Percentiles rank a stretch among this genome's conserved stretches.
Evolutionary conservation across 495 filamentous ascomycete genomes (phyloP).

Genomic region (Aspergillus incahuasiensis): DNA sequence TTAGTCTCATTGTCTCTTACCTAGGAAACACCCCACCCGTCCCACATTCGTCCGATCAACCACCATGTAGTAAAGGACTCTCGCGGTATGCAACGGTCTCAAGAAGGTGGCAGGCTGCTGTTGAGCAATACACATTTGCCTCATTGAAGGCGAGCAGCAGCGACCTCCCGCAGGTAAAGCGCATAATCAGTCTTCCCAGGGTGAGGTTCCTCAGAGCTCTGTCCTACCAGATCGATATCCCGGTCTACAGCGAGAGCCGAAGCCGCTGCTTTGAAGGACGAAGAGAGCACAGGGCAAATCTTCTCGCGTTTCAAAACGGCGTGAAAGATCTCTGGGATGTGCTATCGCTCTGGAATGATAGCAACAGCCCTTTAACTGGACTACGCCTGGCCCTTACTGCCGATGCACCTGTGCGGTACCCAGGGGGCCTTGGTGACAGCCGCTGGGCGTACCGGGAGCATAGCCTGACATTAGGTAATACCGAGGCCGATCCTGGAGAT

Average conservation of each 20-base stretch:
- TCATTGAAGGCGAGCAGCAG: not conserved
- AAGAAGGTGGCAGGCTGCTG: constrained; percentile 1
- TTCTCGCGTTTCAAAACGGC: no score
- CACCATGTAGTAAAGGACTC: constrained; percentile 15
- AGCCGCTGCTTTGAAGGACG: not conserved
- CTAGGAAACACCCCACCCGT: no score
- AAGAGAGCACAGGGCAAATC: not conserved
- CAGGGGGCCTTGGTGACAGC: no score
- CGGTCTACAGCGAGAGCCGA: not conserved
- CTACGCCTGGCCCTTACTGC: not conserved
- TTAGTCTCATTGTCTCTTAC: no score
- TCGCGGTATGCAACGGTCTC: constrained; percentile 9
- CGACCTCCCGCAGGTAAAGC: not conserved
- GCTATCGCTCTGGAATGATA: not conserved
- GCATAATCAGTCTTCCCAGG: not conserved
- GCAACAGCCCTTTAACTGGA: not conserved
- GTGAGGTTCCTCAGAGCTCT: not conserved
- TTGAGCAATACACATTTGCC: constrained; percentile 8
- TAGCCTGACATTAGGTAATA: no score
- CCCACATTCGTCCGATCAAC: no score
- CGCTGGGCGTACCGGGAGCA: no score
- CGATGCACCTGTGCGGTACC: not conserved
- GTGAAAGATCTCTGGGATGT: not conserved
- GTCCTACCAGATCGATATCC: constrained; percentile 8
- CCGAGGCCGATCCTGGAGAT: no score